Evolutionary conservation across 2,329 filamentous ascomycete genomes (phyloP).

Genomic region (Colletotrichum cordylinicola): DNA sequence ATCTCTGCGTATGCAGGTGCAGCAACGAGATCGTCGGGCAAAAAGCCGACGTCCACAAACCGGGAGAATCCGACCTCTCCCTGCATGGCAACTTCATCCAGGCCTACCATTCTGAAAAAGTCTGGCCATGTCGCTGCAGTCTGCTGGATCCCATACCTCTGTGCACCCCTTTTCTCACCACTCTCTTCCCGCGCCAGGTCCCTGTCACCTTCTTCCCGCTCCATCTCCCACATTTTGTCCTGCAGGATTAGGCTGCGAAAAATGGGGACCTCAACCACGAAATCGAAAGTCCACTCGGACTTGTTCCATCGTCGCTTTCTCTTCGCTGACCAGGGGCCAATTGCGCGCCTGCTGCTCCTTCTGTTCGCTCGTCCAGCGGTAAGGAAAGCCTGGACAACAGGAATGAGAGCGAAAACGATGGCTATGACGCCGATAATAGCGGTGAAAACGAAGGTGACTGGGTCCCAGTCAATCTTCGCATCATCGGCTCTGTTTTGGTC

Average conservation of each 20-base stretch:
- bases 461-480: not conserved
- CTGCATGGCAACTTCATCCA: not conserved
- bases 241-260: not conserved
- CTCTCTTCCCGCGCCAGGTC: too few relatives aligned
- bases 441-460: not conserved
- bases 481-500: not conserved
- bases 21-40: not conserved
- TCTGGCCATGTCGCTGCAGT: not conserved
- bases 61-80: not conserved
- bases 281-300: not conserved
- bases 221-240: too few relatives aligned
- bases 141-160: not conserved
- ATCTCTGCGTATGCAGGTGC: not conserved
- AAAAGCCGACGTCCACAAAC: not conserved
- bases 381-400: not conserved
- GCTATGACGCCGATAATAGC: not conserved
- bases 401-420: not conserved
- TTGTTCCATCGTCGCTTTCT: not conserved
- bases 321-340: not conserved
- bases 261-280: not conserved
- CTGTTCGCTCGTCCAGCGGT: not conserved
- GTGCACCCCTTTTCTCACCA: too few relatives aligned
- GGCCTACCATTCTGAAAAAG: not conserved
- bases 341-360: not conserved
- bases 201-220: too few relatives aligned